A percentile compares a stretch with the other conserved stretches of the same genome.
Conservation (phyloP, 1,284 basidiomycete genomes). For the Tylopilus microsporus region DNA sequence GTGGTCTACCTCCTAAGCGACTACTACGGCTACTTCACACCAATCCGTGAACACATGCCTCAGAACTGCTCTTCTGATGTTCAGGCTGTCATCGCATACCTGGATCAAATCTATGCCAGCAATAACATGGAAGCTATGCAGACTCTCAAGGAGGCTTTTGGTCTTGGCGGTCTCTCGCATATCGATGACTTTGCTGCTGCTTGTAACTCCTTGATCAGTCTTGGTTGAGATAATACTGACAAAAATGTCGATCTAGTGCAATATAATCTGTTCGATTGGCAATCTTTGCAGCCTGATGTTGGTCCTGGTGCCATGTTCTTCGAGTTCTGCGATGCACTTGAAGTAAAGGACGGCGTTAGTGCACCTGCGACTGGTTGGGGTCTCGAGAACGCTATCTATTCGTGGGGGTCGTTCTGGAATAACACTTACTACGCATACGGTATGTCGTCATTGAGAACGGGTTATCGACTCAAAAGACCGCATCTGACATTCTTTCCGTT, state of each 20-base stretch:
- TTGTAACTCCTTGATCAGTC: constrained; percentile 23
- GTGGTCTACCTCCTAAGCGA: constrained; percentile 35
- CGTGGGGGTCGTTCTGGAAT: constrained; percentile 57
- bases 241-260: constrained; percentile 38
- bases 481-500: background rate
- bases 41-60: constrained; percentile 64
- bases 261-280: constrained; percentile 50
- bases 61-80: constrained; percentile 70
- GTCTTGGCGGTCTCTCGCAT: constrained; percentile 52
- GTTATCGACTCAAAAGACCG: background rate
- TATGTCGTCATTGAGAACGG: constrained; percentile 17
- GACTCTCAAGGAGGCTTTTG: constrained; percentile 53
- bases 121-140: constrained; percentile 42
- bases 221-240: background rate
- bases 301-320: constrained; percentile 46
- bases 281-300: constrained; percentile 35
- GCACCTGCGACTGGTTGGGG: constrained; percentile 60
- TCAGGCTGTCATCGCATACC: constrained; percentile 56
- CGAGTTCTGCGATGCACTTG: constrained; percentile 68
- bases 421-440: constrained; percentile 34
- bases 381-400: constrained; percentile 52
- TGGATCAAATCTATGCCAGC: constrained; percentile 51
- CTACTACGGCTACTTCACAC: constrained; percentile 70
- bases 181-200: constrained; percentile 64
- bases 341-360: constrained; percentile 57